Evolutionary conservation across 2,329 filamentous ascomycete species (phyloP), one percentile per base, ranked within the genome.

Genomic region (Ophiobolus disseminans): DNA sequence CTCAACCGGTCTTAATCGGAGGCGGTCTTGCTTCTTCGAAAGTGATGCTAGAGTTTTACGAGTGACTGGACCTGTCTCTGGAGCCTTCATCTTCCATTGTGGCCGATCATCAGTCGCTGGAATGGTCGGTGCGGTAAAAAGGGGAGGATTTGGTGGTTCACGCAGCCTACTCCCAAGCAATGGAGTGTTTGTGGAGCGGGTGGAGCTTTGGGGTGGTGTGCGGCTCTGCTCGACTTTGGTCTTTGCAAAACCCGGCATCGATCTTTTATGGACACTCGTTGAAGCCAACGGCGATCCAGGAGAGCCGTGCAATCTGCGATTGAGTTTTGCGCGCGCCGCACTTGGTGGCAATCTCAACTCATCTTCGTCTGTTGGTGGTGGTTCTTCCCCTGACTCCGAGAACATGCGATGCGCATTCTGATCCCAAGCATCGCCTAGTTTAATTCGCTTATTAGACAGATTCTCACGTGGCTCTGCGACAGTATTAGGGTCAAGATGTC

Each of bases 1-100:
- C 0, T 78, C 73, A 3, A 85, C 55, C 0, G 85, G 81, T 40
- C 80, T 83, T 8, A 78, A 69, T 39, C 90, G 84, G n/a, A 71
- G 62, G 17, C 49, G 58, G 6, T 22, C 35, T 16, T 53, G 43
- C 3, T 50, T 35, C 19, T 52, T 57, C 19, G 45, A 23, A 13
- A 52, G 43, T 1, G 50, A 37, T 8, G 21, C 13, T 3, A 42
- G 45, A 6, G 21, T 23, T 42, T 40, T 63, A 9, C 45, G 56
- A 8, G 50, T 16, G 20, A 42, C 49, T 4, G 45, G 40, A 7
- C 56, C 57, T 20, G 55, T 41, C 7, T 53, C 52, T 5, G 50
- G 31, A 21, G 57, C 43, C 11, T 52, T 50, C 61, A 67, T 55
- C 1, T 36, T 56, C 65, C 65, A 67, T 23, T 62, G 37, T 14